These are phyloP conservation scores for Leccinellum luteum DNA, from an alignment of 768 basidiomycete species.

Conservation along the genomic window DNA sequence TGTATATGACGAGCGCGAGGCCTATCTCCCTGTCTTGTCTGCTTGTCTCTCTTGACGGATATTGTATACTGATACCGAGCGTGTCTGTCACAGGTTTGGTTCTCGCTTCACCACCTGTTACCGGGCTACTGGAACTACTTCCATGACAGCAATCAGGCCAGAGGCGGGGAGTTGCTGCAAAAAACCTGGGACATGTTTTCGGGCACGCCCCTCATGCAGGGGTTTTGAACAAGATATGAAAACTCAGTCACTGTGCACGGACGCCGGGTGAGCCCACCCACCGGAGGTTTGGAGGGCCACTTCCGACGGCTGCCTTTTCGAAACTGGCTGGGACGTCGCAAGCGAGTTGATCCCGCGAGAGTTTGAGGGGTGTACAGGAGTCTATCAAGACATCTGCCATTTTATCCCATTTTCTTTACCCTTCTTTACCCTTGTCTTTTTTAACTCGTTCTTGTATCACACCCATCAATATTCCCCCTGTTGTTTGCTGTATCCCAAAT, in stretches of 20 bases:
- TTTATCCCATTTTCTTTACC: background rate
- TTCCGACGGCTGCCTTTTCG: background rate
- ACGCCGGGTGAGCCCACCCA: background rate
- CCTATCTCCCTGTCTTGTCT: background rate
- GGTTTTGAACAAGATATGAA: background rate
- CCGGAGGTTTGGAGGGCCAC: background rate
- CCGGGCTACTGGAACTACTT: constrained; percentile 37
- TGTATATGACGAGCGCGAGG: background rate
- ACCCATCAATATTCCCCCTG: background rate
- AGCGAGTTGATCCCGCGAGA: background rate
- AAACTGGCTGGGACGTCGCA: background rate
- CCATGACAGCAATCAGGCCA: constrained; percentile 14
- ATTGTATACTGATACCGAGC: background rate
- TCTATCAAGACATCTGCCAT: background rate
- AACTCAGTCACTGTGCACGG: background rate
- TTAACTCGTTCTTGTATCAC: background rate
- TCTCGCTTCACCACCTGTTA: constrained; percentile 33
- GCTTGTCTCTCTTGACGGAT: background rate
- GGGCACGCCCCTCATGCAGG: constrained; percentile 7
- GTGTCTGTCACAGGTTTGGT: constrained; percentile 28
- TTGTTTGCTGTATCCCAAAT: background rate
- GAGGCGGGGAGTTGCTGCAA: constrained; percentile 21
- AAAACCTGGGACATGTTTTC: constrained; percentile 20
- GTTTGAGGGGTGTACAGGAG: too few species aligned
- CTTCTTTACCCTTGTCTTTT: background rate